Evolutionary conservation across 1,139 yeast species (phyloP), one percentile per base, ranked within the genome.

Genomic region (Protomyces gravidus): DNA sequence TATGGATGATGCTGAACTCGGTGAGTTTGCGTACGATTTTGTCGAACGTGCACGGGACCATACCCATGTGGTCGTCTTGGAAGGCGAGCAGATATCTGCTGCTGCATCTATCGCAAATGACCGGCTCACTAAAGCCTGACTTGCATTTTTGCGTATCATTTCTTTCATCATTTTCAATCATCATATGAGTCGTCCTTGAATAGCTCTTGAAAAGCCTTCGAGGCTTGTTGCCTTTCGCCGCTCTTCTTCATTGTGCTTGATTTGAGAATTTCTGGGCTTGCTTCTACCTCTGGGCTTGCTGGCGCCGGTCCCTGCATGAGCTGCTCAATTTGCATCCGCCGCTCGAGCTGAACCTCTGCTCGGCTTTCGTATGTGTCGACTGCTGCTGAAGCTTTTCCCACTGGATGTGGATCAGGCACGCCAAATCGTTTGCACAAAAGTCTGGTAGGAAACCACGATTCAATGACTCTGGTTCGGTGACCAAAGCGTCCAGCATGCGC

Each of bases 11-110:
- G 96, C 89, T 72, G 97, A 92, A 75, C 88, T 92, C 67, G 98
- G 98, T 58, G 97, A 92, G 73, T 92, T 90, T 75, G 97, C 98
- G 19, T 92, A 92, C 72, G 97, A 92, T 74, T 92, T 89, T 70
- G 97, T 92, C 62, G 97, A 92, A 75, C 95, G 90, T 27, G 82
- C 97, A 74, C 82, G 97, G 71, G 96, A 90, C 58, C 40, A 46
- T 25, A 42, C 57, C 11, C 57, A 52, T 32, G 57, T 36, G 23
- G 42, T 36, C 11, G 42, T 36, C 21, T 15, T 36, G 42, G 21
- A 36, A 9, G 42, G 42, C 7, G 23, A 36, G 42, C 21, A n/a
- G n/a, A 17, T 2, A 1, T 28, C 42, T 36, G 42, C 42, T 6
- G 19, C 42, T 15, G 17, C 4, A 5, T 36, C 42, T 4, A 15